Percentiles rank a stretch among this genome's conserved stretches.
Evolutionary conservation across 495 filamentous ascomycete species (phyloP).

Genomic region (Tetracladium marchalianum): DNA sequence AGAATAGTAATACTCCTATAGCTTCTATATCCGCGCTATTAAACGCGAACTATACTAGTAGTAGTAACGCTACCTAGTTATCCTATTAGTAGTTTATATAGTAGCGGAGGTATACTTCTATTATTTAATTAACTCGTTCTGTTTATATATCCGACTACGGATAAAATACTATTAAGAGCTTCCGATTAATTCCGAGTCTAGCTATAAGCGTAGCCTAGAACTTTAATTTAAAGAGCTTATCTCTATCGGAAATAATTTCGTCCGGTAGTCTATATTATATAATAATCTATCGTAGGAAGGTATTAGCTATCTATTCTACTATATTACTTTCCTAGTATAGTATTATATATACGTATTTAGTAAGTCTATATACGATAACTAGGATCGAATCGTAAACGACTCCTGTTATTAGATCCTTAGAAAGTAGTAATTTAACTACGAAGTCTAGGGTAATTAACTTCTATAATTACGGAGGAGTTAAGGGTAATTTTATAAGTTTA

Average conservation of each 20-base stretch:
- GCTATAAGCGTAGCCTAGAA: slow-evolving; percentile 1
- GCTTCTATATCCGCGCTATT: neutral
- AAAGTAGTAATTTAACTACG: neutral
- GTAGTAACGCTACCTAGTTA: slow-evolving; percentile 1
- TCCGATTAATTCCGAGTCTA: neutral
- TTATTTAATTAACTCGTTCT: neutral
- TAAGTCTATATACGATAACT: no score
- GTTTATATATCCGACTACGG: neutral
- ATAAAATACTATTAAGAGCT: slow-evolving; percentile 3
- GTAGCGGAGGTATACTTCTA: neutral
- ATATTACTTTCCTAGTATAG: neutral
- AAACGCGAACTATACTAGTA: neutral
- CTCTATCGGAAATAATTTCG: slow-evolving; percentile 1
- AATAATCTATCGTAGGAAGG: slow-evolving; percentile 4
- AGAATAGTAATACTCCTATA: slow-evolving; percentile 5
- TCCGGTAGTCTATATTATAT: slow-evolving; percentile 1
- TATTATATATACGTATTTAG: slow-evolving; percentile 7
- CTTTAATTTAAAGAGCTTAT: slow-evolving; percentile 11
- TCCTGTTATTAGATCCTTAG: neutral
- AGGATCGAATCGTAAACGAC: neutral
- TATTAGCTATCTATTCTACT: neutral
- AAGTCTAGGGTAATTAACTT: no score
- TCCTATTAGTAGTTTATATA: slow-evolving; percentile 5
- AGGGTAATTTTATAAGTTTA: neutral
- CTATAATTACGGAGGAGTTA: neutral